Evolutionary conservation across 179 eudicot species (phyloP).

Genomic region (Heliamphora pulchella): DNA sequence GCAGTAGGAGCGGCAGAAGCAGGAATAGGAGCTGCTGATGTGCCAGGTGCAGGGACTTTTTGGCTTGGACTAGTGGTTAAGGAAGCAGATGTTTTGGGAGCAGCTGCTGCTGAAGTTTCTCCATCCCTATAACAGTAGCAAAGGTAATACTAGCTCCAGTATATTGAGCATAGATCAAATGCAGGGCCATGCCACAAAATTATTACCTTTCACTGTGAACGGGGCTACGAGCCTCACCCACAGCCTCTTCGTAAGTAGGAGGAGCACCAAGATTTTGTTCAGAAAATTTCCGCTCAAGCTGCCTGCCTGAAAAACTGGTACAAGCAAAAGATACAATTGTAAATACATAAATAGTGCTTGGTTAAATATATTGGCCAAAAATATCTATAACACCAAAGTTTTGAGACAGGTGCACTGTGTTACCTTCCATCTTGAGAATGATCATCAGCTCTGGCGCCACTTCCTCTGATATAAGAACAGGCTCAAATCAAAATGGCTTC

Average conservation of each 20-base stretch:
- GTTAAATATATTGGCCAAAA: not conserved
- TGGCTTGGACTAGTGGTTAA: constrained; percentile 33
- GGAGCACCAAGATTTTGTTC: constrained; percentile 74
- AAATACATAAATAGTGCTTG: not conserved
- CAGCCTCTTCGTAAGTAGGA: constrained; percentile 90
- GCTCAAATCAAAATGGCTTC: constrained; percentile 15
- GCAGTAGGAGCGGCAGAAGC: constrained; percentile 15
- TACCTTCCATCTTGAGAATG: constrained; percentile 73
- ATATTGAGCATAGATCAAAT: constrained; percentile 6
- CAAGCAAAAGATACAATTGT: constrained; percentile 10
- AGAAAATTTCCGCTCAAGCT: constrained; percentile 59
- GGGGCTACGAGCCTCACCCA: constrained; percentile 68
- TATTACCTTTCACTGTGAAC: constrained; percentile 59
- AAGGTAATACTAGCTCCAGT: constrained; percentile 14
- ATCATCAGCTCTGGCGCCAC: constrained; percentile 60
- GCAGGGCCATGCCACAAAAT: constrained; percentile 6
- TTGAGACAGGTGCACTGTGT: constrained; percentile 12
- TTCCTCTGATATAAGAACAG: constrained; percentile 52
- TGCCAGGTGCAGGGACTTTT: constrained; percentile 21
- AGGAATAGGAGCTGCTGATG: constrained; percentile 19
- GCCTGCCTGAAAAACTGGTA: constrained; percentile 27
- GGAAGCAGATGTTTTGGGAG: constrained; percentile 47
- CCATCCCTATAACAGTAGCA: constrained; percentile 43
- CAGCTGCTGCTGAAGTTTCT: constrained; percentile 47
- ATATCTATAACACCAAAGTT: not conserved